Percentiles rank a stretch among this genome's conserved stretches.
Conservation (phyloP, 768 basidiomycete genomes). For the Filobasidium floriforme region DNA sequence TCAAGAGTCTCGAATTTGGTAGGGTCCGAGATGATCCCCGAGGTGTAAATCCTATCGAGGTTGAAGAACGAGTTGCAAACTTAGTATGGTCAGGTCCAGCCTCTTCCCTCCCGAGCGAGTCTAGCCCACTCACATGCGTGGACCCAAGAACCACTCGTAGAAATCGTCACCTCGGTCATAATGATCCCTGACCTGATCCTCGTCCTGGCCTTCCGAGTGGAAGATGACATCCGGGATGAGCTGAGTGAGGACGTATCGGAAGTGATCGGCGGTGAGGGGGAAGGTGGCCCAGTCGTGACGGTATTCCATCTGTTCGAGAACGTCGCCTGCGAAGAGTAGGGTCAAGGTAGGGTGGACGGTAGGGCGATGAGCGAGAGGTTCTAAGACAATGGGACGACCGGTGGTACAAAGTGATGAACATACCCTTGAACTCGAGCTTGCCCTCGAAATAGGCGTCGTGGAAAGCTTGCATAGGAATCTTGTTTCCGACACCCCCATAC, state of each 20-base stretch:
- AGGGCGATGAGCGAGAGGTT: no score
- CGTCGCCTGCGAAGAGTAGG: conserved; percentile 58
- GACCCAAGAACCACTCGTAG: conserved; percentile 63
- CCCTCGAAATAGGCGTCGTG: conserved; percentile 95
- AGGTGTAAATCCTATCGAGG: conserved; percentile 97
- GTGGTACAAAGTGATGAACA: no score
- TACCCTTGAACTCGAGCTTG: conserved; percentile 79
- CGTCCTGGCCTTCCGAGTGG: conserved; percentile 85
- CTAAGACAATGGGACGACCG: no score
- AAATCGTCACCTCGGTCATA: conserved; percentile 98
- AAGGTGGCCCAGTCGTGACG: conserved; percentile 94
- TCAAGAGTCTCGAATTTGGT: conserved; percentile 74
- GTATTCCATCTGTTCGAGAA: conserved; percentile 85
- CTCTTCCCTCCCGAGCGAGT: not conserved
- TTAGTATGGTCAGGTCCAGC: not conserved
- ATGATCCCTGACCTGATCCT: conserved; percentile 89
- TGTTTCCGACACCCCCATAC: conserved; percentile 63
- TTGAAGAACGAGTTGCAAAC: not conserved
- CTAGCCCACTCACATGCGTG: conserved; percentile 41
- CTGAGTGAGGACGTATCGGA: conserved; percentile 82
- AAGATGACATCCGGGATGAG: conserved; percentile 88
- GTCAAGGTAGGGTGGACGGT: no score
- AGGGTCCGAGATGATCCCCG: conserved; percentile 70
- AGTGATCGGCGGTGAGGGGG: conserved; percentile 67
- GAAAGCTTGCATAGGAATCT: conserved; percentile 96